Conservation (phyloP, 2,329 filamentous ascomycete species). For the Fusarium transvaalense region DNA sequence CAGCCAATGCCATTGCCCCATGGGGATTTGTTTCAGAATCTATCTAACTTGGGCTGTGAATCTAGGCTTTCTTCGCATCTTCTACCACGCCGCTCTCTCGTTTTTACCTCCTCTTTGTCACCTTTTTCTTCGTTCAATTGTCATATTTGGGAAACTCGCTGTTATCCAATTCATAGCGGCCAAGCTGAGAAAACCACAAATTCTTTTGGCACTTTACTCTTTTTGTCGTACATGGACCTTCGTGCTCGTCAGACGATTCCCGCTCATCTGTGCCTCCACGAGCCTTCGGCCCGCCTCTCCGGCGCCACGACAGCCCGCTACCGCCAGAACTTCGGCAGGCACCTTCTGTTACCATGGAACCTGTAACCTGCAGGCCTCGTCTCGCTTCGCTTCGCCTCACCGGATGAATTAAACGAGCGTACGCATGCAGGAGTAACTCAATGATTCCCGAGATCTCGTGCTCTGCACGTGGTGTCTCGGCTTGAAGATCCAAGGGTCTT, state of each 20-base stretch:
- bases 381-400: slow-evolving; percentile 18
- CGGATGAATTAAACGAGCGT: slow-evolving; percentile 21
- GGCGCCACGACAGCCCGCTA: slow-evolving; percentile 47
- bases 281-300: slow-evolving; percentile 55
- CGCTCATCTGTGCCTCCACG: slow-evolving; percentile 39
- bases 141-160: neutral
- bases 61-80: slow-evolving; percentile 14
- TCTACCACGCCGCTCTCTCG: slow-evolving; percentile 1
- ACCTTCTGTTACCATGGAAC: neutral
- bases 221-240: slow-evolving; percentile 28
- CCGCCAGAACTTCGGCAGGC: slow-evolving; percentile 49
- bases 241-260: slow-evolving; percentile 45
- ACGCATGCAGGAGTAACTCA: slow-evolving; percentile 10
- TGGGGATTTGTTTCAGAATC: slow-evolving; percentile 29
- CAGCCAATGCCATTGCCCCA: slow-evolving; percentile 31
- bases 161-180: slow-evolving; percentile 4
- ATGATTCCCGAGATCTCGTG: slow-evolving; percentile 25
- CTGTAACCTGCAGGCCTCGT: slow-evolving; percentile 2
- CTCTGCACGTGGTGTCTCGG: slow-evolving; percentile 33
- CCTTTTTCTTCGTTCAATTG: slow-evolving; percentile 20
- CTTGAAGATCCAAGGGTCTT: slow-evolving; percentile 28
- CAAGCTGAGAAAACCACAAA: neutral
- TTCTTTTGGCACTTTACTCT: slow-evolving; percentile 26
- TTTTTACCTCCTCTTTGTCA: slow-evolving; percentile 22
- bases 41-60: slow-evolving; percentile 8